These are phyloP conservation scores for Pythium dissimile DNA, from an alignment of 352 stramenopile species.

Conservation along the genomic window DNA sequence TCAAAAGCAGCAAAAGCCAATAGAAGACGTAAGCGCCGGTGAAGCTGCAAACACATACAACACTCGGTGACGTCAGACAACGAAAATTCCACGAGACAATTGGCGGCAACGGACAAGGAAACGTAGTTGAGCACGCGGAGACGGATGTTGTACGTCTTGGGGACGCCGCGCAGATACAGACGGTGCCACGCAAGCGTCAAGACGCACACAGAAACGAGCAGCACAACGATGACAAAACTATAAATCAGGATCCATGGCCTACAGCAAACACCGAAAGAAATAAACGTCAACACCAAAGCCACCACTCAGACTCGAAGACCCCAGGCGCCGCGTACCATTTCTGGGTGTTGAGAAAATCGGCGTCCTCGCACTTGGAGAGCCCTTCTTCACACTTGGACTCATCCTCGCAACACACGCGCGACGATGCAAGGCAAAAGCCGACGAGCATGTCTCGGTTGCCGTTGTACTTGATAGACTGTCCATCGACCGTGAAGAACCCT, in stretches of 20 bases:
- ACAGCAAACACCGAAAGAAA: background rate
- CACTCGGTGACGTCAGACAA: background rate
- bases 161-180: slow-evolving; percentile 77
- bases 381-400: slow-evolving; percentile 34
- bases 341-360: slow-evolving; percentile 75
- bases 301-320: background rate
- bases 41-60: slow-evolving; percentile 45
- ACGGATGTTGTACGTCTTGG: slow-evolving; percentile 88
- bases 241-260: slow-evolving; percentile 89
- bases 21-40: slow-evolving; percentile 88
- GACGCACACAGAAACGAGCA: slow-evolving; percentile 82
- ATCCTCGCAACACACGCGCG: slow-evolving; percentile 69
- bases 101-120: slow-evolving; percentile 66
- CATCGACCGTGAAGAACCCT: slow-evolving; percentile 85
- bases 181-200: slow-evolving; percentile 81
- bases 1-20: slow-evolving; percentile 78
- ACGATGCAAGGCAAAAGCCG: slow-evolving; percentile 82
- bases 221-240: slow-evolving; percentile 76
- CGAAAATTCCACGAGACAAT: background rate
- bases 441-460: slow-evolving; percentile 61
- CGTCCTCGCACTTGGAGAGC: slow-evolving; percentile 39
- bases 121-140: slow-evolving; percentile 88
- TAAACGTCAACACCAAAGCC: background rate
- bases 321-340: slow-evolving; percentile 43
- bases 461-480: slow-evolving; percentile 75